These are phyloP conservation scores for Lachancea thermotolerans DNA, from an alignment of 805 yeast genomes.

Conservation along the genomic window DNA sequence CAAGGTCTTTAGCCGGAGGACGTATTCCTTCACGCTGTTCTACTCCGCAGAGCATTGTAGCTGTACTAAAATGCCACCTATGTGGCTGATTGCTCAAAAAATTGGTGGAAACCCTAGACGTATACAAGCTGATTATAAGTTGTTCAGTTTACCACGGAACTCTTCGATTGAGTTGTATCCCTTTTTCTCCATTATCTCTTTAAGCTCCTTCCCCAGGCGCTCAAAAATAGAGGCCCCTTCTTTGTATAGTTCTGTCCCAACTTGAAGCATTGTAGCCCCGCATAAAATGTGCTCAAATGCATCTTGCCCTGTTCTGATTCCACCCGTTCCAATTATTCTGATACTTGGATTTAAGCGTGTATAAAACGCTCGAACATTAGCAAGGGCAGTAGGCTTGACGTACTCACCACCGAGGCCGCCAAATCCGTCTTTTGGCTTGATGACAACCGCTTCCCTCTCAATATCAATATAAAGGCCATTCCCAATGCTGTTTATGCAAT, in stretches of 20 bases:
- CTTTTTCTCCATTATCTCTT: constrained; percentile 21
- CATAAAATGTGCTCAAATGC: constrained; percentile 29
- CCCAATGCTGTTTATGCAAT: constrained; percentile 28
- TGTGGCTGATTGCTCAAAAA: too few species aligned
- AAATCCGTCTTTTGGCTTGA: constrained; percentile 29
- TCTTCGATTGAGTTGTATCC: constrained; percentile 28
- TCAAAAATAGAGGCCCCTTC: constrained; percentile 25
- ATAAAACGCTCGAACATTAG: constrained; percentile 30
- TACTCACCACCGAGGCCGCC: constrained; percentile 32
- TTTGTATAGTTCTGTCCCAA: constrained; percentile 26
- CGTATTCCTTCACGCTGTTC: too few species aligned
- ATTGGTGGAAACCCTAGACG: too few species aligned
- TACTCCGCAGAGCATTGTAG: too few species aligned
- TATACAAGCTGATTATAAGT: too few species aligned
- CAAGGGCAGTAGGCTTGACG: constrained; percentile 30
- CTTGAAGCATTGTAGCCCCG: constrained; percentile 29
- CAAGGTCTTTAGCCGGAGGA: too few species aligned
- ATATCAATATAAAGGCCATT: constrained; percentile 27
- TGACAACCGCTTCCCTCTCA: constrained; percentile 26
- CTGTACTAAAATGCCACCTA: too few species aligned
- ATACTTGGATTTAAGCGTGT: constrained; percentile 25
- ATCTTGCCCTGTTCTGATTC: constrained; percentile 27
- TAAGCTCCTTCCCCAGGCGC: constrained; percentile 19
- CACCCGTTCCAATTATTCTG: constrained; percentile 29
- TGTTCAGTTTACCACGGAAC: constrained; percentile 26